Evolutionary conservation across 176 grass and related monocot species (phyloP).

Genomic region (Pontederia paniculata): DNA sequence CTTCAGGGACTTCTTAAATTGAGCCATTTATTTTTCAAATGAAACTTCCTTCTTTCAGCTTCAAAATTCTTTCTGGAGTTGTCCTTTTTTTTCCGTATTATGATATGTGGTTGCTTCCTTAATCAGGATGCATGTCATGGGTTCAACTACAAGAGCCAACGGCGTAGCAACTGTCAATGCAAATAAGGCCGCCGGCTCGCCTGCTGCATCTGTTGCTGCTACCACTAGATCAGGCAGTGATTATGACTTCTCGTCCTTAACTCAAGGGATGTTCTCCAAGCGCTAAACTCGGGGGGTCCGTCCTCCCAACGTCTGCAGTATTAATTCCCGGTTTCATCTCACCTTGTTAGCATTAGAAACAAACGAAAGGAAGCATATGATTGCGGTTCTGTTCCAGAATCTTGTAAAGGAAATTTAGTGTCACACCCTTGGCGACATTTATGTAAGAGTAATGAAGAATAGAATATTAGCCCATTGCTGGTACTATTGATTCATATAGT

Average conservation of each 20-base stretch:
- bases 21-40: background rate
- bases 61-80: background rate
- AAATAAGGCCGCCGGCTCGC: conserved; percentile 26
- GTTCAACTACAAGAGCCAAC: conserved; percentile 31
- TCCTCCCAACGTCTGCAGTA: too few species aligned
- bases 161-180: conserved; percentile 23
- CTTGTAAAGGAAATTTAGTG: too few species aligned
- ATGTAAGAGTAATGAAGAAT: too few species aligned
- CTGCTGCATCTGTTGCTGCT: conserved; percentile 28
- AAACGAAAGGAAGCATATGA: too few species aligned
- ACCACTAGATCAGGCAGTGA: conserved; percentile 58
- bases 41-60: conserved; percentile 5
- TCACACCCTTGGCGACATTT: too few species aligned
- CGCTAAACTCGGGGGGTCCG: conserved; percentile 21
- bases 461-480: too few species aligned
- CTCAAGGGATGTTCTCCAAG: conserved; percentile 75
- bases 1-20: background rate
- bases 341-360: too few species aligned
- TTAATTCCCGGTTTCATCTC: too few species aligned
- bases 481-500: too few species aligned
- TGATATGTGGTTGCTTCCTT: background rate
- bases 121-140: conserved; percentile 40
- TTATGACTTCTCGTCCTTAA: conserved; percentile 89
- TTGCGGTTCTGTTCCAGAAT: too few species aligned
- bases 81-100: background rate